Base-by-base conservation (phyloP, 2,329 filamentous ascomycete species). In the Neofusicoccum ribis region DNA sequence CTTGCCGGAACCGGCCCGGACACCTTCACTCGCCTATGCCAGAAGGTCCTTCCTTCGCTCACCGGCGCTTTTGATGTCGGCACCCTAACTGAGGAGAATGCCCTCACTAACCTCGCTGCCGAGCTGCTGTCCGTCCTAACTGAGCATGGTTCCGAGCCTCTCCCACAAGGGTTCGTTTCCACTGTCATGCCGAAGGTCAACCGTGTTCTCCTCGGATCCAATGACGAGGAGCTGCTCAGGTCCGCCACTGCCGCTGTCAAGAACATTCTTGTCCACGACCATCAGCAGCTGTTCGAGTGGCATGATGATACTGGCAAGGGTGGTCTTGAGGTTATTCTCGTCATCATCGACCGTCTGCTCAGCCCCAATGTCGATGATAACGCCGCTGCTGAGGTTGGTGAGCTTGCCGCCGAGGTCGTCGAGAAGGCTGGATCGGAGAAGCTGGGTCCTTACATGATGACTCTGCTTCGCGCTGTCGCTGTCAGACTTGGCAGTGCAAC, bases 351-450 rank as follows among this genome's bases (percentile, higher is more conserved):
- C 76, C 91, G 94, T 54, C 85, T 99, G 4, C 85, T 99, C 36
- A 89, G 91, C 3, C 90, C 91, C 1, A 80, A 85, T 1, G 89
- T 98, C n/a, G 91, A 96, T 72, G 95, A 99, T 72, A 92, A 94
- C 72, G 91, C 93, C 17, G 95, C 94, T 5, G 92, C 93, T n/a
- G 94, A 99, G 80, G 93, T 99, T 49, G 95, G 95, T 70, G 92
- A 93, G 15, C 86, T 99, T 69, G 95, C 95, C 4, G 94, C 94
- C 1, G 93, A 97, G 78, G 84, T 99, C 34, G 95, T 99, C 0
- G 94, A 98, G 79, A 97, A 95, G 79, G 95, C 94, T 60, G 95
- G 95, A 11, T 89, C 93, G 43, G 93, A 97, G 74, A 88, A 91
- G 63, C 87, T 99, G 11, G 95, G 95, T 0, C 93, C 93, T 11